A percentile compares a stretch with the other conserved stretches of the same genome.
phyloP scores from a whole-genome alignment of 306 rosid genomes.

The Prunus persica region Prunus_persica_NCBIv2 NC_034009.1:29322501-29323000 shows the following conservation, averaged over 20 bases:
- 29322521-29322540: conserved; percentile 99
- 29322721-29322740: conserved; percentile 61
- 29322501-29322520: conserved; percentile 57
- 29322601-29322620: conserved; percentile 70
- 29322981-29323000: conserved; percentile 1
- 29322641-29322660: conserved; percentile 73
- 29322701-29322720: conserved; percentile 97
- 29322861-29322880: background rate
- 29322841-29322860: conserved; percentile 4
- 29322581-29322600: conserved; percentile 91
- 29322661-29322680: conserved; percentile 67
- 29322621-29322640: conserved; percentile 77
- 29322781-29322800: conserved; percentile 88
- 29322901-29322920: conserved; percentile 28
- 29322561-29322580: conserved; percentile 56
- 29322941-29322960: conserved; percentile 26
- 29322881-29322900: conserved; percentile 8
- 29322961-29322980: conserved; percentile 21
- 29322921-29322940: conserved; percentile 49
- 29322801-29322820: conserved; percentile 80
- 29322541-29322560: conserved; percentile 65
- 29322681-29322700: conserved; percentile 67
- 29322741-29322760: conserved; percentile 76
- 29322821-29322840: conserved; percentile 66
- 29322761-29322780: conserved; percentile 90